phyloP scores from a whole-genome alignment of 495 filamentous ascomycete genomes.

The Cercophora samala region DNA sequence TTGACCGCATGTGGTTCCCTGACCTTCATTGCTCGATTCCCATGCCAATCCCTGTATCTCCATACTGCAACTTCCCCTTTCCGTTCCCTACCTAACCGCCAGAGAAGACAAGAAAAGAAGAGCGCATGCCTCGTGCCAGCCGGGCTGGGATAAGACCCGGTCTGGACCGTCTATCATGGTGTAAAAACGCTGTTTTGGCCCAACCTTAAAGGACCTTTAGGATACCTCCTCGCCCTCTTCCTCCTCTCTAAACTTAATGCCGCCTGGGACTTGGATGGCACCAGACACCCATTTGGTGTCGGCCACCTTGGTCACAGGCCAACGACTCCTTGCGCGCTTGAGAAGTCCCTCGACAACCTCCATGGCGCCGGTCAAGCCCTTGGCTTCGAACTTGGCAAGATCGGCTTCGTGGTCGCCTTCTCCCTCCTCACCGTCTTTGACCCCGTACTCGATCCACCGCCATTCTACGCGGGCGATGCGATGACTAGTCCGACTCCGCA shows the following conservation, averaged over 20 bases:
- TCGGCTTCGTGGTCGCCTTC: conserved; percentile 48
- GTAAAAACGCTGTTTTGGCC: neutral
- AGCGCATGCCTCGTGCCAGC: neutral
- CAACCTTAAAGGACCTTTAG: conserved; percentile 14
- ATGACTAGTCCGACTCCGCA: conserved; percentile 76
- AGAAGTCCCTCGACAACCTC: conserved; percentile 77
- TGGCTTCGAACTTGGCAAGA: conserved; percentile 50
- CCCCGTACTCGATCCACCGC: conserved; percentile 82
- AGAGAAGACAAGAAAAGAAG: neutral
- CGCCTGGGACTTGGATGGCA: conserved; percentile 67
- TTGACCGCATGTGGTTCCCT: neutral
- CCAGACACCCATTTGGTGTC: conserved; percentile 70
- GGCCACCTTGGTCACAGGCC: conserved; percentile 66
- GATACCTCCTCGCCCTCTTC: conserved; percentile 53
- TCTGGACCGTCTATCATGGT: neutral
- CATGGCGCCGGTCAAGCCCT: conserved; percentile 67
- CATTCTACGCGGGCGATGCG: conserved; percentile 94
- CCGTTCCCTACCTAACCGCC: neutral
- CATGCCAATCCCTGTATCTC: neutral
- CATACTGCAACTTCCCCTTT: neutral
- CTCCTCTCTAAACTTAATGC: conserved; percentile 67
- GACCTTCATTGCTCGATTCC: neutral
- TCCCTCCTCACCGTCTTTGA: conserved; percentile 59
- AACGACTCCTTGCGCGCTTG: conserved; percentile 72
- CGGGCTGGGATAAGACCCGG: neutral